Conservation (phyloP, 306 rosid genomes). For the Quercus wislizeni region DNA sequence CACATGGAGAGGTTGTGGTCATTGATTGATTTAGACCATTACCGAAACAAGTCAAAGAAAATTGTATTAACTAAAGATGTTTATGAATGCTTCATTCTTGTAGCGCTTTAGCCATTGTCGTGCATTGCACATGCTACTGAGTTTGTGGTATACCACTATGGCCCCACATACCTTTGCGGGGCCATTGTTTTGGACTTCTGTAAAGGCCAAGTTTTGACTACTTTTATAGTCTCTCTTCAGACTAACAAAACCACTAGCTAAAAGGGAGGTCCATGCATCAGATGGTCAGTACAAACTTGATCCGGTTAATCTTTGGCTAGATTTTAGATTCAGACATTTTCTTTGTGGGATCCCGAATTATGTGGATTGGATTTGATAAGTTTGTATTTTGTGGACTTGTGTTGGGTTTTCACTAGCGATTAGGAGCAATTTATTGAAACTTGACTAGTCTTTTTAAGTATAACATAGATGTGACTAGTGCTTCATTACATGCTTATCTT, state of each 20-base stretch:
- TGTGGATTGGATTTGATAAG: no score
- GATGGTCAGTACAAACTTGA: slow-evolving; percentile 13
- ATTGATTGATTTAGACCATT: slow-evolving; percentile 2
- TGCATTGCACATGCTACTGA: slow-evolving; percentile 38
- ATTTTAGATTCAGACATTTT: not conserved
- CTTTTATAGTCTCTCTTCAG: not conserved
- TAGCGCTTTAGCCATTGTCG: slow-evolving; percentile 6
- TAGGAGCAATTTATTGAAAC: no score
- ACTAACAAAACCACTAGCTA: not conserved
- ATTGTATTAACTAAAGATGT: slow-evolving; percentile 3
- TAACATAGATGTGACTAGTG: no score
- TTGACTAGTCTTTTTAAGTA: no score
- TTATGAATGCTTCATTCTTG: slow-evolving; percentile 1
- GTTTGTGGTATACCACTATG: not conserved
- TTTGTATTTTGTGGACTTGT: no score
- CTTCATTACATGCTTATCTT: no score
- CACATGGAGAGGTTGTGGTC: slow-evolving; percentile 21
- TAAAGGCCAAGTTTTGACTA: not conserved
- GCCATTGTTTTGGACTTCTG: not conserved
- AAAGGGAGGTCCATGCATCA: not conserved
- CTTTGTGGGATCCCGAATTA: not conserved
- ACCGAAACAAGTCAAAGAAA: slow-evolving; percentile 24
- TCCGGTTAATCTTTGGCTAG: not conserved
- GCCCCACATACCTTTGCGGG: not conserved
- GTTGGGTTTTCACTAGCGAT: no score